These are phyloP conservation scores for Colletotrichum orchidophilum DNA, from an alignment of 2,329 filamentous ascomycete genomes.

Conservation along the genomic window DNA sequence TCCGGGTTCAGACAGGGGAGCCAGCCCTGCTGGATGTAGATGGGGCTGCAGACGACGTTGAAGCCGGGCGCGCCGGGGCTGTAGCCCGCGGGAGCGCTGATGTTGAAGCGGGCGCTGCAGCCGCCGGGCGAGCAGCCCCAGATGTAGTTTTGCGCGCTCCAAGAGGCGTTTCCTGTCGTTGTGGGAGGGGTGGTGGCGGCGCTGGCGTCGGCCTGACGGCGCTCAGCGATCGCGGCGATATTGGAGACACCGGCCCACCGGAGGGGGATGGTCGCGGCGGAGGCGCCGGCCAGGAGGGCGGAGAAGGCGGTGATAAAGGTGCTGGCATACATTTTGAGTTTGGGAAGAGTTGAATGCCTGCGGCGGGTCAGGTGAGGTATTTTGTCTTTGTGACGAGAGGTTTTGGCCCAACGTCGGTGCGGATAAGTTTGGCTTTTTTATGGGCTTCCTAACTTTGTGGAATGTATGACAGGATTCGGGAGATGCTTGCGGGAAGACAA, in stretches of 20 bases:
- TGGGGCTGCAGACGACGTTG: constrained; percentile 38
- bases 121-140: constrained; percentile 39
- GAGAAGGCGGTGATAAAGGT: neutral
- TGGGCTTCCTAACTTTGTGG: neutral
- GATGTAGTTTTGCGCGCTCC: constrained; percentile 13
- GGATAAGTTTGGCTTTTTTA: neutral
- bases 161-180: neutral
- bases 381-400: neutral
- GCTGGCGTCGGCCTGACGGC: neutral
- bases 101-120: constrained; percentile 38
- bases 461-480: neutral
- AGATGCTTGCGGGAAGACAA: neutral
- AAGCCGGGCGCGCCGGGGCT: constrained; percentile 38
- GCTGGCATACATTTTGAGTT: constrained; percentile 5
- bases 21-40: constrained; percentile 38
- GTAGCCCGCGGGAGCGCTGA: constrained; percentile 38
- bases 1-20: constrained; percentile 35
- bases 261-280: constrained; percentile 8
- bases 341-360: neutral
- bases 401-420: neutral
- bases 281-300: neutral
- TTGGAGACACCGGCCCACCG: neutral
- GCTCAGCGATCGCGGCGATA: neutral
- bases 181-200: neutral
- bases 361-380: neutral